Base-by-base conservation (phyloP, 2,329 filamentous ascomycete species). In the Phyllosticta paracitricarpa region DNA sequence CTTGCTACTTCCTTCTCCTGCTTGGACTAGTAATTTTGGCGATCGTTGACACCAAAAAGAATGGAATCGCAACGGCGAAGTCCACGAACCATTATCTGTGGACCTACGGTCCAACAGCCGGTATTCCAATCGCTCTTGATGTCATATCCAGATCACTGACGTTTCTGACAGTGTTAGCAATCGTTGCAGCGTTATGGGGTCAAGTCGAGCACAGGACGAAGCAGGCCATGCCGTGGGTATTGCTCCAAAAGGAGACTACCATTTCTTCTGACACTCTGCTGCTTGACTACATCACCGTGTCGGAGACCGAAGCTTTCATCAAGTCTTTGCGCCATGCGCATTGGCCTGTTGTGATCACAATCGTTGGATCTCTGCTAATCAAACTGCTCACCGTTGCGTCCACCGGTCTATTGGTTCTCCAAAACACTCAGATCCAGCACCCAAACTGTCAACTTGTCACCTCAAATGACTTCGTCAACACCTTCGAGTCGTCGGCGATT, bases 71-170 rank as follows among this genome's bases (percentile, higher is more conserved):
- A 14, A 61, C 59, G 5, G 25, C 55, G 5, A 25, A 48, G 8
- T 19, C 54, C 17, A 57, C 30, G 2, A 4, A 51, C 26, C 59
- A 61, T 53, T 61, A 57, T 19, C 7, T 61, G 6, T 61, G 59
- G 54, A 53, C 59, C 4, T 61, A 61, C n/a, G 54, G 59, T 4
- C 59, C 59, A 6, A 61, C 40, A 4, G 26, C 30, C 6, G 53
- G 58, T 59, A 12, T 2, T 6, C 5, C 3, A 4, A 3, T 12
- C 48, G 5, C 2, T n/a, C 1, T n/a, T 22, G 12, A 9, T 35
- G 35, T 35, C 30, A 19, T 10, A 28, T 22, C 12, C 22, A n/a
- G 10, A 10, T 2, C 7, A 24, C 53, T 58, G 40, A 58, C 56
- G 3, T 2, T 51, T 22, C 9, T 9, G 19, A 14, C 25, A 56